Conservation (phyloP, 2,329 filamentous ascomycete genomes). For the Blumeria graminis region DNA sequence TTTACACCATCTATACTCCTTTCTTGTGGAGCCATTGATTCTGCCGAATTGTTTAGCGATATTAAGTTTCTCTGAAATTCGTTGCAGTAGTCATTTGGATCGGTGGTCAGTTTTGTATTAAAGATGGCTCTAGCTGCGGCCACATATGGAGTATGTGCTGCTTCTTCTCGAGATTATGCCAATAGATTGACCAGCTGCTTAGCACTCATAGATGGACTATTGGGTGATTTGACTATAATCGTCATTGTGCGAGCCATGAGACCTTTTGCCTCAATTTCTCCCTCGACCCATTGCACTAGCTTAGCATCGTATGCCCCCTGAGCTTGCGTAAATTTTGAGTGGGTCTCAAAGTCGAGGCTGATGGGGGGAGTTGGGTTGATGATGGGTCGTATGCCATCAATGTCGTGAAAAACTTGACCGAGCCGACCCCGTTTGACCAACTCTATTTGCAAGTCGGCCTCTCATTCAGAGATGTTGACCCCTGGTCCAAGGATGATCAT, state of each 20-base stretch:
- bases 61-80: background rate
- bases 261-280: background rate
- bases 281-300: background rate
- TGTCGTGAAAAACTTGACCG: background rate
- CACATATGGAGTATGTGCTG: background rate
- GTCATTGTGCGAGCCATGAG: background rate
- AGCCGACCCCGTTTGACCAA: background rate
- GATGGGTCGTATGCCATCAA: background rate
- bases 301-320: background rate
- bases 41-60: background rate
- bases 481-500: background rate
- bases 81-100: background rate
- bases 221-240: background rate
- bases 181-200: background rate
- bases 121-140: background rate
- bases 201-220: background rate
- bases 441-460: background rate
- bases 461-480: background rate
- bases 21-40: background rate
- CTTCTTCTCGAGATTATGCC: background rate
- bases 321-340: background rate
- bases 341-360: background rate
- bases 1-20: background rate
- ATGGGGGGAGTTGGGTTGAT: background rate
- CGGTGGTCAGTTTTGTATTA: background rate